A percentile compares a stretch with the other conserved stretches of the same genome.
Evolutionary conservation across 1,139 yeast species (phyloP).

Genomic region (Blastobotrys raffinosifermentans): DNA sequence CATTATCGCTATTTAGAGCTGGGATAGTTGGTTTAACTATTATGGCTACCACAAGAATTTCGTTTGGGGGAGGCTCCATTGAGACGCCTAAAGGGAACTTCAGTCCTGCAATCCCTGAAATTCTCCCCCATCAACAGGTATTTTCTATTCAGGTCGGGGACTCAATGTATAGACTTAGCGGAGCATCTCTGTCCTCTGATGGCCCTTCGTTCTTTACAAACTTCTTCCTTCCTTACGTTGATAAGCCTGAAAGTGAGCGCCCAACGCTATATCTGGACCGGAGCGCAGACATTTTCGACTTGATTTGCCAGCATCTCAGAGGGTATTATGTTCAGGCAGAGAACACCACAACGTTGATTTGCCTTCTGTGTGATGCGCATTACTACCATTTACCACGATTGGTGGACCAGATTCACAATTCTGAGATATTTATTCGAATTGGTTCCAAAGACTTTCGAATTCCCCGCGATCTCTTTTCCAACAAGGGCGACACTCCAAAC

Average conservation of each 20-base stretch:
- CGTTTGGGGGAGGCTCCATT: slow-evolving; percentile 3
- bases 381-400: slow-evolving; percentile 64
- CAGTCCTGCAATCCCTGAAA: slow-evolving; percentile 48
- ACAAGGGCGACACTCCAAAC: slow-evolving; percentile 70
- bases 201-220: slow-evolving; percentile 49
- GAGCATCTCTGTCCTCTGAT: slow-evolving; percentile 81
- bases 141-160: slow-evolving; percentile 72
- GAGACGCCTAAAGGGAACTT: slow-evolving; percentile 25
- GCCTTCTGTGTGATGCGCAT: slow-evolving; percentile 64
- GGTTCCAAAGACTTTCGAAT: slow-evolving; percentile 60
- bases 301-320: slow-evolving; percentile 66
- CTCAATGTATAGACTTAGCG: slow-evolving; percentile 46
- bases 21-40: no score
- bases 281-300: slow-evolving; percentile 62
- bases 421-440: slow-evolving; percentile 54
- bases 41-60: not conserved
- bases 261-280: slow-evolving; percentile 67
- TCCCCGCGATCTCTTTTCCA: slow-evolving; percentile 46
- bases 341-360: slow-evolving; percentile 54
- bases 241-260: slow-evolving; percentile 20
- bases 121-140: slow-evolving; percentile 60
- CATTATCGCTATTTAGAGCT: no score
- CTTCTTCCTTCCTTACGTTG: slow-evolving; percentile 33
- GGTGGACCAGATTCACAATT: slow-evolving; percentile 43
- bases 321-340: slow-evolving; percentile 54